Evolutionary conservation across 768 basidiomycete genomes (phyloP), one percentile per base, ranked within the genome.

Genomic region (Auricularia heimuer): DNA sequence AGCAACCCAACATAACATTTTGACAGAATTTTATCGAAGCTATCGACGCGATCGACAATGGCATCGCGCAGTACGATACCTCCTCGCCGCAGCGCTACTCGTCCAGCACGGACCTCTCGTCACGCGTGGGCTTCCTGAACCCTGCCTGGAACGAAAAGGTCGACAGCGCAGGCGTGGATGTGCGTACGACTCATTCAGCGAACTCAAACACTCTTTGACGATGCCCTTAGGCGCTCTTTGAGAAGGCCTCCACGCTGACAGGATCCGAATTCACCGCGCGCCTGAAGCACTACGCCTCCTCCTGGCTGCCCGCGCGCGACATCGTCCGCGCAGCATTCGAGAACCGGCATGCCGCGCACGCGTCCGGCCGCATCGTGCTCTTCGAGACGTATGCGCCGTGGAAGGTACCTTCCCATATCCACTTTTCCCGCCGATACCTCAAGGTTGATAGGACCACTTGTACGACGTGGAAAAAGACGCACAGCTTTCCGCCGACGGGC

Each of bases 41-140:
- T 10, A 86, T 98, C 67, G 95, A 97, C 75, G 96, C 83, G 3
- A 88, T 94, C 73, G 96, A 99, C 78, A 99, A 99, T 72, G 96
- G 96, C 18, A 84, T 99, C 68, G 82, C 86, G 2, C 90, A 92
- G 71, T 94, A 91, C 74, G 79, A 86, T 2, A 75, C 79, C 2
- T 85, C 87, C 62, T 78, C 82, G 67, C 83, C 89, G 8, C 67
- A 73, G 10, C 81, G 78, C 65, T 99, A 98, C 77, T 82, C 82
- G 68, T 86, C 78, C 68, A 79, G 85, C 58, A 96, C 95, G 12
- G 92, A 96, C 75, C 77, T 99, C 4, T 89, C 90, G 14, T 85
- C 85, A 68, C 86, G 96, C 65, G 89, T 99, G 33, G 85, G 83
- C 4, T 78, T 81, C 70, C 82, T 98, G 61, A 99, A 99, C 75